Percentiles rank a stretch among this genome's conserved stretches.
phyloP scores from a whole-genome alignment of 257 asterid species.

The Solanum habrochaites region DNA sequence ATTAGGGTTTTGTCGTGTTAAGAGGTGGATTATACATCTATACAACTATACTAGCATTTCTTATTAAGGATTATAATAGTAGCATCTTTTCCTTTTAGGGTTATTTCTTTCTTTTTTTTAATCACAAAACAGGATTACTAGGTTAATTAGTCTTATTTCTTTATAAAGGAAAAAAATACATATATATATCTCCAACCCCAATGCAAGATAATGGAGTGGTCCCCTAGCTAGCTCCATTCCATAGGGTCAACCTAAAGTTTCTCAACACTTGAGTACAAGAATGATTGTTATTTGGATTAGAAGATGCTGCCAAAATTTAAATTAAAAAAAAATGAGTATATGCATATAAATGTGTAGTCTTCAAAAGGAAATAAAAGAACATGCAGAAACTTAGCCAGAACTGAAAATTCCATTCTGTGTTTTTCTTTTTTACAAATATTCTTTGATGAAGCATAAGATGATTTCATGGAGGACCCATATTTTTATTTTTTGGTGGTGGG shows the following conservation, averaged over 20 bases:
- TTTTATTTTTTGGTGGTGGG: neutral
- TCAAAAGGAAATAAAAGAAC: neutral
- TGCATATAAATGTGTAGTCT: neutral
- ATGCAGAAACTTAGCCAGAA: neutral
- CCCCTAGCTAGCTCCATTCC: neutral
- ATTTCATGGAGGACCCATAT: neutral
- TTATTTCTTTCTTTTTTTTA: neutral
- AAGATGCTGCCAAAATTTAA: neutral
- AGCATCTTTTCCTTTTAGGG: neutral
- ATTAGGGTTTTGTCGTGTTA: neutral
- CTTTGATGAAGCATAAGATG: neutral
- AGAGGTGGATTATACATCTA: neutral
- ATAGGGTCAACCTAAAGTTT: constrained; percentile 3
- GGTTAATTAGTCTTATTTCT: neutral
- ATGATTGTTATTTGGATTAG: neutral
- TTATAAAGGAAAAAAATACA: neutral
- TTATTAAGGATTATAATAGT: neutral
- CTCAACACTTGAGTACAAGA: neutral
- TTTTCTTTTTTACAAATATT: neutral
- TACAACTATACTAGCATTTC: neutral
- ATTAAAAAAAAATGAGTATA: no score
- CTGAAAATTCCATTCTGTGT: neutral
- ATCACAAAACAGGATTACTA: neutral
- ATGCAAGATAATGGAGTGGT: neutral
- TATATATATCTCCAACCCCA: neutral